These are phyloP conservation scores for Xylaria flabelliformis DNA, from an alignment of 495 filamentous ascomycete species.

Conservation along the genomic window DNA sequence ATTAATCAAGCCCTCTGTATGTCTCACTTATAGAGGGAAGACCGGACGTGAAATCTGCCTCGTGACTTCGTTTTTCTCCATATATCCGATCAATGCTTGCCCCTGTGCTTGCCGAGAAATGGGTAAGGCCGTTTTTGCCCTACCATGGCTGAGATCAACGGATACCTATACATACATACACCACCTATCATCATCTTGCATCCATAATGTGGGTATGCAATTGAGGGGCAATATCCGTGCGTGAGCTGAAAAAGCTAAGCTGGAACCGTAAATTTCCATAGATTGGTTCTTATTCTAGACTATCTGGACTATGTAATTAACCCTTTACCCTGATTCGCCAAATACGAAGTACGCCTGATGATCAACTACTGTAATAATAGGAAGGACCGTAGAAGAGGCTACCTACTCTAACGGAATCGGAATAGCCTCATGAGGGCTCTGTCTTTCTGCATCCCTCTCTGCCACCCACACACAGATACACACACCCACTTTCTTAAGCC, in stretches of 20 bases:
- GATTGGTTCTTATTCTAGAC: not conserved
- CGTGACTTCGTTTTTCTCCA: slow-evolving; percentile 5
- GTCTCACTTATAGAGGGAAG: slow-evolving; percentile 19
- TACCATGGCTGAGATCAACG: slow-evolving; percentile 1
- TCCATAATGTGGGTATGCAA: not conserved
- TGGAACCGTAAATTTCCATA: not conserved
- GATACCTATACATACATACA: not conserved
- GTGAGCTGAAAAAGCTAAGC: slow-evolving; percentile 21
- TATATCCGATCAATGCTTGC: not conserved
- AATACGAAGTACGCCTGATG: not conserved
- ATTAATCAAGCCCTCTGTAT: slow-evolving; percentile 23
- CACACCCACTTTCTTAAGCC: not conserved
- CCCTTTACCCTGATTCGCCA: not conserved
- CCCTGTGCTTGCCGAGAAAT: slow-evolving; percentile 1
- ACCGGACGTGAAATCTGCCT: slow-evolving; percentile 21
- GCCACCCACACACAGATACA: not conserved
- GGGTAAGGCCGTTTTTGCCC: slow-evolving; percentile 15
- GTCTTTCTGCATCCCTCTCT: not conserved
- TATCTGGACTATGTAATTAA: not conserved
- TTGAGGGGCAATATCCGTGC: not conserved
- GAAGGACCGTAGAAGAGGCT: not conserved
- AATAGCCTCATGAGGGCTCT: not conserved
- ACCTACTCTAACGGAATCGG: not conserved
- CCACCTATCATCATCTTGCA: slow-evolving; percentile 1
- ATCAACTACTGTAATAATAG: not conserved